Conservation (phyloP, 108 stramenopile species). For the Aureococcus anophagefferens region DNA sequence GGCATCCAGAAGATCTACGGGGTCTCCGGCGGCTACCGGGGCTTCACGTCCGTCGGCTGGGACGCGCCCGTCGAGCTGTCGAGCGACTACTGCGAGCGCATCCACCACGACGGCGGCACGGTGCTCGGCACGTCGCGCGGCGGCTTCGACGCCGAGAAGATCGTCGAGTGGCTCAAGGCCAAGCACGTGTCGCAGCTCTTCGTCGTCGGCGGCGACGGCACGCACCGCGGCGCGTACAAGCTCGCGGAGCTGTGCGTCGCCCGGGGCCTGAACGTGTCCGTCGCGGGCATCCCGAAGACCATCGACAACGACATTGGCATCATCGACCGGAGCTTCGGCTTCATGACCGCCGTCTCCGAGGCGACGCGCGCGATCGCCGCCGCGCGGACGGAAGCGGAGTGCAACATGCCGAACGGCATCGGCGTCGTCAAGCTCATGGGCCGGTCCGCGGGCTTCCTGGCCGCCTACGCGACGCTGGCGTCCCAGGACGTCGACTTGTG, state of each 20-base stretch:
- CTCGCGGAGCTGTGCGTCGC: not conserved
- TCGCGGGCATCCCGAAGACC: conserved; percentile 87
- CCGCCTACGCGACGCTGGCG: conserved; percentile 78
- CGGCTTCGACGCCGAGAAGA: conserved; percentile 86
- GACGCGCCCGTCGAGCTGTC: conserved; percentile 56
- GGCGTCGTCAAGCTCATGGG: conserved; percentile 97
- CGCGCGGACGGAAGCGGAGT: conserved; percentile 78
- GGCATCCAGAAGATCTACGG: conserved; percentile 79
- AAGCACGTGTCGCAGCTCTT: conserved; percentile 72
- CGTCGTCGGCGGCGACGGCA: conserved; percentile 97
- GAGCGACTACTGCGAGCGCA: conserved; percentile 61
- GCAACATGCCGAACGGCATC: conserved; percentile 87
- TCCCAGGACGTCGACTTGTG: conserved; percentile 77
- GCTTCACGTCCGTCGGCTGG: conserved; percentile 65
- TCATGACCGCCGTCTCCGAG: conserved; percentile 76
- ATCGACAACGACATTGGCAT: conserved; percentile 87
- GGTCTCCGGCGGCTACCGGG: conserved; percentile 78
- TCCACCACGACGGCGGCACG: conserved; percentile 90
- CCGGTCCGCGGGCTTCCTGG: conserved; percentile 81
- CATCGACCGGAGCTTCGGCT: conserved; percentile 91
- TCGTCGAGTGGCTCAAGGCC: conserved; percentile 53
- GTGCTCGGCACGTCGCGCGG: conserved; percentile 80
- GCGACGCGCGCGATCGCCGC: conserved; percentile 73
- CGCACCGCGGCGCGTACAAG: conserved; percentile 74
- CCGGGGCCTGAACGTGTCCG: conserved; percentile 76